phyloP scores from a whole-genome alignment of 352 stramenopile species.

The Hyaloperonospora brassicae region DNA sequence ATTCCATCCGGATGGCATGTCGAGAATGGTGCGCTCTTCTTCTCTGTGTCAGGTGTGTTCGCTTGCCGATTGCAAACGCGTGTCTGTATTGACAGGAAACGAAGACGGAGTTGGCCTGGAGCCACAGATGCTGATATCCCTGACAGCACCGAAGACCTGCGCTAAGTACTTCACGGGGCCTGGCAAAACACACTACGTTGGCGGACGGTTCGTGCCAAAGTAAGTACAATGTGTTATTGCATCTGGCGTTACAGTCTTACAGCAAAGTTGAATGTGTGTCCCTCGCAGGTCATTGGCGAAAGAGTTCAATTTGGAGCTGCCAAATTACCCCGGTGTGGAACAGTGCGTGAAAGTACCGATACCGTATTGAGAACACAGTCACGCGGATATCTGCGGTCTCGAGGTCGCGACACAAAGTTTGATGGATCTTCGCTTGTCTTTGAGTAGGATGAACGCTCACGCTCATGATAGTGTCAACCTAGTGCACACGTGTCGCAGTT shows the following conservation, averaged over 20 bases:
- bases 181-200: constrained; percentile 89
- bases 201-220: constrained; percentile 92
- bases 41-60: not conserved
- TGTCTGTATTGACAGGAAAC: constrained; percentile 35
- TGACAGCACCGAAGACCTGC: constrained; percentile 96
- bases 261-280: not conserved
- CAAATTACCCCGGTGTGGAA: constrained; percentile 47
- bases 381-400: too few relatives aligned
- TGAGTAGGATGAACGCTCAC: too few relatives aligned
- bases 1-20: constrained; percentile 98
- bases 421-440: too few relatives aligned
- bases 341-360: constrained; percentile 54
- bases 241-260: not conserved
- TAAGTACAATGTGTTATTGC: constrained; percentile 20
- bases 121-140: constrained; percentile 92
- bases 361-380: constrained; percentile 11
- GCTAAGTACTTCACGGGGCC: constrained; percentile 81
- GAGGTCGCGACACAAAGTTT: too few relatives aligned
- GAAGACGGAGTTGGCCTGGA: constrained; percentile 68
- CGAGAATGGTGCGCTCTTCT: constrained; percentile 54
- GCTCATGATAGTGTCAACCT: too few relatives aligned
- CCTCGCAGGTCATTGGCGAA: constrained; percentile 40
- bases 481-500: too few relatives aligned
- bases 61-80: not conserved
- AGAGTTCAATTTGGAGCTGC: constrained; percentile 57